Evolutionary conservation across 805 yeast species (phyloP), one percentile per base, ranked within the genome.

Genomic region (Myxozyma geophila): DNA sequence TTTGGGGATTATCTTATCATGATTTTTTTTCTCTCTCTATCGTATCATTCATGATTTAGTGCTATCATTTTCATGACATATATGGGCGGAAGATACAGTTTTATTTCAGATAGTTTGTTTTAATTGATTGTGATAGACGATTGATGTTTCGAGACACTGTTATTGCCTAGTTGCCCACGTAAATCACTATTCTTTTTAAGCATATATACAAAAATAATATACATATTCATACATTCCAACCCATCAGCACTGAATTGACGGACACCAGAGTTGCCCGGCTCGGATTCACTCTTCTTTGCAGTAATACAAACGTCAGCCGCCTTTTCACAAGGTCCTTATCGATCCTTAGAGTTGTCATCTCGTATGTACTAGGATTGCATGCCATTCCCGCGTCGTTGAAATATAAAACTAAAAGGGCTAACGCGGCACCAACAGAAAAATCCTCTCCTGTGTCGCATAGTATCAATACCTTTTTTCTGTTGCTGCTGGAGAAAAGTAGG

Each of bases 221-320:
- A 19, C 19, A 51, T 51, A 7, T n/a, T 37, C 28, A 28, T 28
- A 28, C 28, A 28, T 5, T 28, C 65, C 59, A 73, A 35, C 76
- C 81, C 85, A 87, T 82, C 37, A 87, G 68, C 64, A 67, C 83
- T 1, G 85, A 74, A 44, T 90, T 88, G 1, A 89, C 85, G 36
- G 92, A 82, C 69, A 87, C 92, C 47, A 90, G 76, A 0, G 96
- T 88, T 10, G 90, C 86, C 55, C 97, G 78, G 60, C 92, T 86
- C 0, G 96, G 96, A 64, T 90, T 88, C 4, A 83, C 83, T 47
- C 81, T 83, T n/a, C 82, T 73, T 7, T 76, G 73, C 2, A 80
- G 75, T 17, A 82, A 78, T 2, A 90, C 70, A 52, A 73, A 73
- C 1, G 85, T 82, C 37, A 90, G 75, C 59, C 88, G 86, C 62